Evolutionary conservation across 108 stramenopile genomes (phyloP), one percentile per base, ranked within the genome.

Genomic region (Cyclostephanos invisitatus): DNA sequence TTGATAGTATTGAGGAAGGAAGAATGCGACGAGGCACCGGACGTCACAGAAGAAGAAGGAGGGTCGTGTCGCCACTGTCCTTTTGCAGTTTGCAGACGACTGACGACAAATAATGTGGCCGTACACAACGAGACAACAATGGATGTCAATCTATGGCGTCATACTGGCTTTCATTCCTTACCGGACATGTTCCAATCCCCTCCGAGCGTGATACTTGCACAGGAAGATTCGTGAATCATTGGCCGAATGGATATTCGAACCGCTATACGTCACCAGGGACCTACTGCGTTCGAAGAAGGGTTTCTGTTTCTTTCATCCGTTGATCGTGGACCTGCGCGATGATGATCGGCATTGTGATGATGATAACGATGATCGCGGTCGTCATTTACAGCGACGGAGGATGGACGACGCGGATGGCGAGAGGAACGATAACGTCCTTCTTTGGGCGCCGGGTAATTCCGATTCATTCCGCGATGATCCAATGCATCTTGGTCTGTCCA

Each of bases 231-330:
- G 84, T 40, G 83, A 88, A 47, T 42, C 67, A 7, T 68, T 91
- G 54, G 87, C 90, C 5, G 66, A 78, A 10, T 70, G 83, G 32
- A 44, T 88, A 22, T 88, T 85, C 80, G 81, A 84, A 58, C 87
- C 82, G 15, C 65, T 91, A 20, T 86, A 68, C 65, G 80, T 73
- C 35, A 88, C 87, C 2, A 24, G 58, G 40, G 69, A 84, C 50
- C 71, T 91, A 25, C 65, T 82, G 38, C 76, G 62, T 59, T 85
- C 84, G 21, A 87, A 88, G 49, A 87, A 91, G 68, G 90, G 90
- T 25, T 91, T 91, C 64, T 71, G 73, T 4, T 85, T 82, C 68
- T 46, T 56, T 64, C 68, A 81, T 40, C 84, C 73, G 48, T 74
- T 63, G 66, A 68, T 70, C 47, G 64, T 68, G 48, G 60, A 73